Evolutionary conservation across 2,329 filamentous ascomycete species (phyloP).

Genomic region (Claviceps pazoutovae): DNA sequence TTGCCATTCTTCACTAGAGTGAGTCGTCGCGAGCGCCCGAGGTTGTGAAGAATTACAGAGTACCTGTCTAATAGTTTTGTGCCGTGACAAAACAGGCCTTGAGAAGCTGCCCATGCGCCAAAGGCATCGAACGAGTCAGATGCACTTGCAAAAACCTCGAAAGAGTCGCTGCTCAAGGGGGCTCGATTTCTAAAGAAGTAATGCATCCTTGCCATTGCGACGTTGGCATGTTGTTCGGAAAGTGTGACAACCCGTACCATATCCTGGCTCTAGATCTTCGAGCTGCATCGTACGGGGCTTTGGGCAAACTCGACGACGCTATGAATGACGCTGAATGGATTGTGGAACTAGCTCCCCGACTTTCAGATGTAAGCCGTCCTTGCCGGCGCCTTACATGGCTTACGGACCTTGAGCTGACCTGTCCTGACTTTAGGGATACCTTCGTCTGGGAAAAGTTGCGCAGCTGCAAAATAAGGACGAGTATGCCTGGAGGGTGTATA

Average conservation of each 20-base stretch:
- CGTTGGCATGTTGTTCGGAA: constrained; percentile 14
- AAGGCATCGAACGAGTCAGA: constrained; percentile 17
- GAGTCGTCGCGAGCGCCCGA: constrained; percentile 3
- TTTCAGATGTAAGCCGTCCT: constrained; percentile 22
- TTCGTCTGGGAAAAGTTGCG: constrained; percentile 26
- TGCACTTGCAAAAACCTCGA: constrained; percentile 16
- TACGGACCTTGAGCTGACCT: neutral
- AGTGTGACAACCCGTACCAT: constrained; percentile 24
- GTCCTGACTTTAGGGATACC: constrained; percentile 21
- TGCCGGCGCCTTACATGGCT: no score
- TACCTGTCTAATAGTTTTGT: neutral
- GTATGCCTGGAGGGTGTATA: constrained; percentile 27
- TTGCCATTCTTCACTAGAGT: constrained; percentile 24
- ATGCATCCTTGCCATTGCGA: constrained; percentile 24
- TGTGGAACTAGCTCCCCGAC: constrained; percentile 26
- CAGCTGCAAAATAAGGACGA: constrained; percentile 23
- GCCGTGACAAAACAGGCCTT: constrained; percentile 17
- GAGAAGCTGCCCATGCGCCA: constrained; percentile 21
- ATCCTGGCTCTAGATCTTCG: constrained; percentile 28
- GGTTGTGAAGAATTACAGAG: neutral
- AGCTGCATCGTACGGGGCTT: constrained; percentile 25
- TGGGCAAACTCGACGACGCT: constrained; percentile 23
- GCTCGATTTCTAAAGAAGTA: constrained; percentile 26
- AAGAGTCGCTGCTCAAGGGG: constrained; percentile 16
- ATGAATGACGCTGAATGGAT: constrained; percentile 29